phyloP scores from a whole-genome alignment of 2,329 filamentous ascomycete genomes.

The Penicillium hordei region DNA sequence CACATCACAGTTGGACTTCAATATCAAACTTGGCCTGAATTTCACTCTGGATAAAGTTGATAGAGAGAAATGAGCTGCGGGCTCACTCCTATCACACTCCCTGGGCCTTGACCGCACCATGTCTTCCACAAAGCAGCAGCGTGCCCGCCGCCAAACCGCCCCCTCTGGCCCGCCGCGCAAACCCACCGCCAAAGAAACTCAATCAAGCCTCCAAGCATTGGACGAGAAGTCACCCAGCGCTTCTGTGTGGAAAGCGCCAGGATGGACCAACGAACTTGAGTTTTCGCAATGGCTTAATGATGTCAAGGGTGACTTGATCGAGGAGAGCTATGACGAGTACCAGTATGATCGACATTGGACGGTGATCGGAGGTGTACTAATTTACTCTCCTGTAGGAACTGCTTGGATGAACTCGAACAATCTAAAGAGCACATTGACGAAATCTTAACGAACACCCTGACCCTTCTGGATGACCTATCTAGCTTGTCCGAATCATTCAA shows the following conservation, averaged over 20 bases:
- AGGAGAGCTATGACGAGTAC: constrained; percentile 83
- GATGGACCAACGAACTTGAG: constrained; percentile 54
- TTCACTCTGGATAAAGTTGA: not conserved
- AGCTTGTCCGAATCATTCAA: constrained; percentile 83
- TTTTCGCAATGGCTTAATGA: constrained; percentile 60
- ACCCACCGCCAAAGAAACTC: constrained; percentile 24
- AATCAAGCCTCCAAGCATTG: constrained; percentile 17
- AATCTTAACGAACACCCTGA: constrained; percentile 73
- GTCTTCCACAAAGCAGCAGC: constrained; percentile 33
- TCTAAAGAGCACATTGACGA: constrained; percentile 79
- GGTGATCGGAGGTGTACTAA: constrained; percentile 11
- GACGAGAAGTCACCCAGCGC: constrained; percentile 7
- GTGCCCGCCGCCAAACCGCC: constrained; percentile 40
- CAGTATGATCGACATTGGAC: constrained; percentile 51
- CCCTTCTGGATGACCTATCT: constrained; percentile 72
- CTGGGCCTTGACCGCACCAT: constrained; percentile 19
- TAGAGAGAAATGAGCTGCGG: constrained; percentile 11
- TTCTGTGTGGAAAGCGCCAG: constrained; percentile 11
- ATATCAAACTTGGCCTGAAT: not conserved
- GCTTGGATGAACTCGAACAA: constrained; percentile 75
- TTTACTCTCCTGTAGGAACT: constrained; percentile 55
- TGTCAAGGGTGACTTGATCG: constrained; percentile 67
- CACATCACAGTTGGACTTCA: constrained; percentile 18
- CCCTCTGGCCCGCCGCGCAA: constrained; percentile 36
- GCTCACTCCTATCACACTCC: not conserved